Base-by-base conservation (phyloP, 2,329 filamentous ascomycete species). In the Hymenoscyphus scutula region DNA sequence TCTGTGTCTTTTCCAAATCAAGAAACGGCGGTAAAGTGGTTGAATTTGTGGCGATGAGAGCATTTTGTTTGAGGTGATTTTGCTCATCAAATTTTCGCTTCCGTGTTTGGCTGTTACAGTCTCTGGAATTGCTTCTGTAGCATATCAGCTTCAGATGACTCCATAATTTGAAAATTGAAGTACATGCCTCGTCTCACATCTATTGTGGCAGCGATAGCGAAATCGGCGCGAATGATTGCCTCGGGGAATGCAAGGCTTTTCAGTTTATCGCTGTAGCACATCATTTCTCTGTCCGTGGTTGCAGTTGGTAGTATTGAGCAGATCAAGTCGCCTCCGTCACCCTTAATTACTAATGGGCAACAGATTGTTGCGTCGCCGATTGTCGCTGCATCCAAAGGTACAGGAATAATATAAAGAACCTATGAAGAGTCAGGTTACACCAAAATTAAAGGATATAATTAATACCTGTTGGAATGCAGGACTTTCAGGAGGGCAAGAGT, bases 221-320 rank as follows among this genome's bases (percentile, higher is more conserved):
- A 48, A 11, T 48, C 41, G 6, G 41, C 41, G 6, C 41, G 41
- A 5, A 11, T 23, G 19, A 48, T 48, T 23, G 41, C 41, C n/a
- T 48, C 41, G 7, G n/a, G n/a, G 41, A 48, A 48, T 7, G 64
- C 65, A 25, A 57, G 60, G 57, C 54, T 70, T 34, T 41, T 10
- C 54, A 66, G 61, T 25, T 17, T 60, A 15, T 11, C n/a, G 34
- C 45, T 64, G 13, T 48, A 61, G 53, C 60, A 70, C 67, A 61
- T 67, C 65, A 58, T 69, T 29, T 37, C 59, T 8, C 30, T 57
- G 63, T 62, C 67, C 5, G 69, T 70, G 8, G 69, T 68, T 5
- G 70, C 66, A 17, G 67, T 66, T 53, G 69, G 67, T 37, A 72
- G 57, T 54, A 72, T 66, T 17, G 70, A 72, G 51, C 66, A 72